Conservation (phyloP, 2,329 filamentous ascomycete genomes). For the Monosporascus cannonballus region DNA sequence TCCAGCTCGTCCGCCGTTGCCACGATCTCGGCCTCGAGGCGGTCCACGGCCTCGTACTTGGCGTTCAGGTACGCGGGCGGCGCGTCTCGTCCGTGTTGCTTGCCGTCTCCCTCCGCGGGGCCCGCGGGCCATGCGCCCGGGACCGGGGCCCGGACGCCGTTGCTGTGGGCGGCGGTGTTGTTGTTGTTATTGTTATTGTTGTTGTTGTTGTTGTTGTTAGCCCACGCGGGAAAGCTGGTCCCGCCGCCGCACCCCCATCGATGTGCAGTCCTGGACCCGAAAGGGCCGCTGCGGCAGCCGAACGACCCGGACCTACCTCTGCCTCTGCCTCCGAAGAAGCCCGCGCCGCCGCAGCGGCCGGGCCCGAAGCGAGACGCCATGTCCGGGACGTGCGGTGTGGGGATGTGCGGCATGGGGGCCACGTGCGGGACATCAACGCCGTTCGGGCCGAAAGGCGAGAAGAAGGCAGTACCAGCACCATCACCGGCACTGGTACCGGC, state of each 20-base stretch:
- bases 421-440: background rate
- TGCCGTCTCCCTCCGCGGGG: background rate
- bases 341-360: background rate
- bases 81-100: background rate
- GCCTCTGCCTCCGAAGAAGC: constrained; percentile 2
- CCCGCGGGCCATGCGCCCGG: background rate
- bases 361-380: background rate
- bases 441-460: no score
- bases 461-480: background rate
- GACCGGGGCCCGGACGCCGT: background rate
- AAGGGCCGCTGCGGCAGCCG: background rate
- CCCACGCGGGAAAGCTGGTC: no score
- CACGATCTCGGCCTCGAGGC: constrained; percentile 28
- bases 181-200: background rate
- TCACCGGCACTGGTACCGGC: background rate
- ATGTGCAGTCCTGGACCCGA: no score
- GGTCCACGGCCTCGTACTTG: constrained; percentile 31
- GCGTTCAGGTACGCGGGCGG: constrained; percentile 5
- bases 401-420: background rate
- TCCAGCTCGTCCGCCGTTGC: constrained; percentile 25
- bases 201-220: background rate
- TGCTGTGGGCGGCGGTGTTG: background rate
- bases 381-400: background rate
- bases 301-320: background rate
- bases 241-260: no score